Evolutionary conservation across 768 basidiomycete genomes (phyloP), one percentile per base, ranked within the genome.

Genomic region (Favolaschia claudopus): DNA sequence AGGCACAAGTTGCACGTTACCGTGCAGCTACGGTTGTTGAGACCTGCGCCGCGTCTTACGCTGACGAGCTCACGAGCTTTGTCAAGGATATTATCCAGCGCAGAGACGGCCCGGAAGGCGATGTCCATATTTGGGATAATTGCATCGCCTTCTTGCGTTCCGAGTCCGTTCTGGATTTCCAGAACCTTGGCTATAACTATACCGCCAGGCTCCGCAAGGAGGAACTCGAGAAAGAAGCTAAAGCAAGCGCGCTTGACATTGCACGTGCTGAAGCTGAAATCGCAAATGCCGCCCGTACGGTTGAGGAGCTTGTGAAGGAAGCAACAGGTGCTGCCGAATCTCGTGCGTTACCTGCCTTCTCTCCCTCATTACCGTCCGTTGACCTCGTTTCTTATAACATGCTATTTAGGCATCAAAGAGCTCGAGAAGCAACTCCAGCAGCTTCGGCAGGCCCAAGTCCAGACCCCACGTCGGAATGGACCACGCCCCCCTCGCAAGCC

Each of bases 241-340:
- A 36, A n/a, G 34, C 34, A n/a, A n/a, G n/a, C 34, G 34, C 34
- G 34, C 12, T 36, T 10, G 34, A 40, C n/a, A 53, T 40, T 22
- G 51, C 51, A 24, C 38, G 42, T 22, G 31, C 38, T 40, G 7
- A n/a, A 10, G 51, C 51, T 7, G 40, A 53, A 24, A 53, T 40
- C 39, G 20, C 51, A 22, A 53, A 9, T 14, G 32, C 38, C 13
- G 39, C 51, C 39, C 5, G 15, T n/a, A 38, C 51, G 25, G 33
- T 53, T 22, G 29, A 44, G 37, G 49, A 33, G 10, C 10, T 36
- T n/a, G 34, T 36, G 34, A 36, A 36, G 34, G 34, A n/a, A 10
- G 34, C n/a, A 36, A 36, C 10, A n/a, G n/a, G n/a, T 10, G 34
- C 12, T 10, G n/a, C n/a, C 34, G 34, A 36, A n/a, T n/a, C 34